These are phyloP conservation scores for Tuber brumale DNA, from an alignment of 495 filamentous ascomycete genomes.

Conservation along the genomic window DNA sequence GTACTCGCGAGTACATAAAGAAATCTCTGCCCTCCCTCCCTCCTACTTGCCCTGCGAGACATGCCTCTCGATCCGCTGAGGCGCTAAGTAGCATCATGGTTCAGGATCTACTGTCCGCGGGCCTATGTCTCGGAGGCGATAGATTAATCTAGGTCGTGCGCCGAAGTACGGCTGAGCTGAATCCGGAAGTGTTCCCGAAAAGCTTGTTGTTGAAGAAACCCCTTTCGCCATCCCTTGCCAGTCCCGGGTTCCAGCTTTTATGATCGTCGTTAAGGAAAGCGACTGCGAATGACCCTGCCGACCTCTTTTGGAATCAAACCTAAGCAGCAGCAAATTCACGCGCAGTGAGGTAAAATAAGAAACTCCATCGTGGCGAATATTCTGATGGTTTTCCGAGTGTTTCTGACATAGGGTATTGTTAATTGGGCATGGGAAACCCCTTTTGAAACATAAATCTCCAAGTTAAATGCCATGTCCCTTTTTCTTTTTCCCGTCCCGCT, in stretches of 20 bases:
- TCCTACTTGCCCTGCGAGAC: not conserved
- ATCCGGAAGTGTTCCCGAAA: constrained; percentile 2
- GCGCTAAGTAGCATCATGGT: not conserved
- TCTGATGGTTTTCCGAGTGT: not conserved
- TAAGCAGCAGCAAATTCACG: not conserved
- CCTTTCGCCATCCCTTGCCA: not conserved
- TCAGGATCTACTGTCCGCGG: not conserved
- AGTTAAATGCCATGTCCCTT: not conserved
- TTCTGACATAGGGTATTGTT: not conserved
- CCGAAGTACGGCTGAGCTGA: constrained; percentile 4
- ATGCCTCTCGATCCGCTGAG: constrained; percentile 1
- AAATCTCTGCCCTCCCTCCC: not conserved
- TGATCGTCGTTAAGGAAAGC: not conserved
- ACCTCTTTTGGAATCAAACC: not conserved
- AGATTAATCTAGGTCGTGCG: not conserved
- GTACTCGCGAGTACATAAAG: not conserved
- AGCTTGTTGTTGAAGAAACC: constrained; percentile 1
- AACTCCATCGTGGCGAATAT: not conserved
- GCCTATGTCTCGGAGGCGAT: not conserved
- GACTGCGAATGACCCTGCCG: not conserved
- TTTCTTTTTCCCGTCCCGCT: constrained; percentile 4
- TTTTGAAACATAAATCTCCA: not conserved
- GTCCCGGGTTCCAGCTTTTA: not conserved
- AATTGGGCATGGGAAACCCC: not conserved
- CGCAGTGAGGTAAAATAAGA: not conserved